phyloP scores from a whole-genome alignment of 305 asterid species.

The Petunia hybrid region DNA sequence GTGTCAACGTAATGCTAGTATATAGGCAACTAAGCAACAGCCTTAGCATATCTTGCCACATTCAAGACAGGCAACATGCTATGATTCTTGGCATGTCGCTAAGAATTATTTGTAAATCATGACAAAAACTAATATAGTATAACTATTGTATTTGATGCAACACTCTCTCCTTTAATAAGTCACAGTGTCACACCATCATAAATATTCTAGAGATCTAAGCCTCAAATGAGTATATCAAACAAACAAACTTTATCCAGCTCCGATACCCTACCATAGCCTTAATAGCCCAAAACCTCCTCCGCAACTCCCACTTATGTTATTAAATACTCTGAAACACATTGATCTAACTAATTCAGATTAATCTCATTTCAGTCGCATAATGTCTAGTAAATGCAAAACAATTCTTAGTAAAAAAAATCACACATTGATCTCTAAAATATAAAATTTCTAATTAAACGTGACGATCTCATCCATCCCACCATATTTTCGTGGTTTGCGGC shows the following conservation, averaged over 20 bases:
- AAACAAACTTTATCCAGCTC: conserved; percentile 36
- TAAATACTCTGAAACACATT: background rate
- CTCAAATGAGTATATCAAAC: background rate
- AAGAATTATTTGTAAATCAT: conserved; percentile 22
- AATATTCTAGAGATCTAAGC: background rate
- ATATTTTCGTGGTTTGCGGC: no score
- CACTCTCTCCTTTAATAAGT: background rate
- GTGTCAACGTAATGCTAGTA: background rate
- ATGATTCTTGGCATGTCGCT: conserved; percentile 27
- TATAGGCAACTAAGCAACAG: background rate
- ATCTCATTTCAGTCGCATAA: no score
- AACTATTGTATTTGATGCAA: background rate
- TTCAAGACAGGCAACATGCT: conserved; percentile 24
- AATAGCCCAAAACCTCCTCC: background rate
- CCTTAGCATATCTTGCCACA: background rate
- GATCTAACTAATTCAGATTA: no score
- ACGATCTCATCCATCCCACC: no score
- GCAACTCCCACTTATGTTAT: background rate
- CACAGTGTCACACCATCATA: background rate
- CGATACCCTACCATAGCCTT: conserved; percentile 37
- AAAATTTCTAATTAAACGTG: no score
- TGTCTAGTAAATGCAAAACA: no score
- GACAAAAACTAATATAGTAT: background rate
- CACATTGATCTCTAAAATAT: no score
- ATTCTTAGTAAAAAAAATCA: no score